Evolutionary conservation across 2,329 filamentous ascomycete genomes (phyloP).

Genomic region (Triangularia setosa): DNA sequence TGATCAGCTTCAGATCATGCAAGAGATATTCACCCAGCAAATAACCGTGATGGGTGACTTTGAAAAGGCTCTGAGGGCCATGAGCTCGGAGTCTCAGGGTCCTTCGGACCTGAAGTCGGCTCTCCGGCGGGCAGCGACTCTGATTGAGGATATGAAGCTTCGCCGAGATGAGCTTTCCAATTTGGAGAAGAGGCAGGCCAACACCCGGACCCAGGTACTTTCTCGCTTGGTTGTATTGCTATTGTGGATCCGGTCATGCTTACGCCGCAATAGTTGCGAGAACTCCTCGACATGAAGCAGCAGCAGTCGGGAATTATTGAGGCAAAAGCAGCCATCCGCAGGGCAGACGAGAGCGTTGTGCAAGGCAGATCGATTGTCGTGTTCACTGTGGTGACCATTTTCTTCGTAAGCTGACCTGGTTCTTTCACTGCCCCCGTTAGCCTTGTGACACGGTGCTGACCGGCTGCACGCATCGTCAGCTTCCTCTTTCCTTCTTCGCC

Average conservation of each 20-base stretch:
- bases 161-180: conserved; percentile 26
- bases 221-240: not conserved
- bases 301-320: conserved; percentile 35
- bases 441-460: not conserved
- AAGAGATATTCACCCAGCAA: conserved; percentile 24
- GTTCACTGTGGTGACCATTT: conserved; percentile 35
- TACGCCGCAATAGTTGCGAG: conserved; percentile 26
- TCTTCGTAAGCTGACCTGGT: conserved; percentile 29
- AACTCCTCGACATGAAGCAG: conserved; percentile 32
- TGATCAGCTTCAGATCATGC: conserved; percentile 26
- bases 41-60: conserved; percentile 24
- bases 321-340: conserved; percentile 29
- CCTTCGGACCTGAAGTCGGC: conserved; percentile 8
- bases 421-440: not conserved
- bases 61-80: conserved; percentile 20
- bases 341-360: conserved; percentile 30
- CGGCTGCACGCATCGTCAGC: conserved; percentile 20
- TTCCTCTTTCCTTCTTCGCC: conserved; percentile 36
- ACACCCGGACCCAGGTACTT: conserved; percentile 27
- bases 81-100: conserved; percentile 9
- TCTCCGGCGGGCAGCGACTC: conserved; percentile 9
- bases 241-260: not conserved
- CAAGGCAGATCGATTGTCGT: conserved; percentile 33
- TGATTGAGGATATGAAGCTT: conserved; percentile 24
- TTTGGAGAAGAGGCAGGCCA: conserved; percentile 29